Percentiles rank a stretch among this genome's conserved stretches.
Evolutionary conservation across 1,139 yeast species (phyloP).

Genomic region (Arxiozyma bovina): DNA sequence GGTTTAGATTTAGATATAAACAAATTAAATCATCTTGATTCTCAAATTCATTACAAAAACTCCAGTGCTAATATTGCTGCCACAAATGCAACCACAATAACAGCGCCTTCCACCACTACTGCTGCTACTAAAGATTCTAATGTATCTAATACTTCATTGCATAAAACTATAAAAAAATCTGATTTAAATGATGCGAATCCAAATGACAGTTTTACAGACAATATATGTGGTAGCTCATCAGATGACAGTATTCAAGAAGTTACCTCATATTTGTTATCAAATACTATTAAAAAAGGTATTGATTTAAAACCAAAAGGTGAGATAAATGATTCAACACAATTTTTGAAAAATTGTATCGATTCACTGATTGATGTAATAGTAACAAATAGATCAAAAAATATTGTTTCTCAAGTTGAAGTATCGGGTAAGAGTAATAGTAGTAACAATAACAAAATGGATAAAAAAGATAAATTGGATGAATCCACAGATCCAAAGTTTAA

Average conservation of each 20-base stretch:
- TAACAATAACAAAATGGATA: too few species aligned
- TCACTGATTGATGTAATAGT: constrained; percentile 10
- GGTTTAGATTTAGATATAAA: constrained; percentile 15
- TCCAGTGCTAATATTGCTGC: constrained; percentile 1
- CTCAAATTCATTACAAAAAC: neutral
- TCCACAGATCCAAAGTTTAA: neutral
- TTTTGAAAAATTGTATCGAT: constrained; percentile 25
- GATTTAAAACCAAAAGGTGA: constrained; percentile 19
- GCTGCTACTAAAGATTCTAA: neutral
- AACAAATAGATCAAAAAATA: constrained; percentile 1
- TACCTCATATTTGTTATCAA: constrained; percentile 26
- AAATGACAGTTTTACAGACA: neutral
- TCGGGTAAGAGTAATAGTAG: neutral
- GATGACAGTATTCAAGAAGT: constrained; percentile 22
- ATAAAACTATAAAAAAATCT: neutral
- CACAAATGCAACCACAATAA: neutral
- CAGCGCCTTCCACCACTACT: too few species aligned
- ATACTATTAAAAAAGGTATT: constrained; percentile 24
- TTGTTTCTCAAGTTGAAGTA: neutral
- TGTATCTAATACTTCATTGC: neutral
- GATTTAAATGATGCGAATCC: neutral
- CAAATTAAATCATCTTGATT: constrained; percentile 2
- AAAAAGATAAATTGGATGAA: neutral
- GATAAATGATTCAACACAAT: constrained; percentile 18
- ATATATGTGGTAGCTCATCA: neutral